Percentiles rank a stretch among this genome's conserved stretches.
Evolutionary conservation across 805 yeast species (phyloP).

Genomic region (Kluyveromyces aestuarii): DNA sequence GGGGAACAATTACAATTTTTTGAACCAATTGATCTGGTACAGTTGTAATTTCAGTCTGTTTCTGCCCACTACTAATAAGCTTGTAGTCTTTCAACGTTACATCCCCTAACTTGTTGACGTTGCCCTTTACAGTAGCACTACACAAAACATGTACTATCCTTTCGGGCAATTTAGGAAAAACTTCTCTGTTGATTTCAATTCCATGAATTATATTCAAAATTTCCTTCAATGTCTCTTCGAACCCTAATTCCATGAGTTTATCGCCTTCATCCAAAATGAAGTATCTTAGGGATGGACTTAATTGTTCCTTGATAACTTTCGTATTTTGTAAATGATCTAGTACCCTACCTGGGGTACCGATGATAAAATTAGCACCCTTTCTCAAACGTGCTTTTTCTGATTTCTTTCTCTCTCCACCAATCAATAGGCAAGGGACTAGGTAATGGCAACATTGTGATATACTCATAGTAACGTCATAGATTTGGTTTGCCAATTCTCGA

Average conservation of each 20-base stretch:
- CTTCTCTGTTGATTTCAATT: constrained; percentile 29
- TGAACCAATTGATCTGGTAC: constrained; percentile 92
- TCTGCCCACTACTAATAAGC: constrained; percentile 39
- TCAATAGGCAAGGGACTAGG: constrained; percentile 90
- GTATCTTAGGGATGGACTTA: constrained; percentile 64
- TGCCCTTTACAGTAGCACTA: constrained; percentile 86
- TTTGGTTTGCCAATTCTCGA: constrained; percentile 88
- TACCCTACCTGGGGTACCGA: constrained; percentile 95
- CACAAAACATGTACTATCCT: constrained; percentile 74
- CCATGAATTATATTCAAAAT: constrained; percentile 54
- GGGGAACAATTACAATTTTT: constrained; percentile 77
- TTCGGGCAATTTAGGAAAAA: constrained; percentile 53
- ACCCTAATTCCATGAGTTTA: constrained; percentile 88
- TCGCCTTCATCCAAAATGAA: constrained; percentile 97
- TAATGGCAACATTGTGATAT: constrained; percentile 70
- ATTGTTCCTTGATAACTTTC: constrained; percentile 46
- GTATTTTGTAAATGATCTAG: constrained; percentile 94
- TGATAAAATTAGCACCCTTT: constrained; percentile 92
- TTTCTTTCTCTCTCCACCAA: constrained; percentile 97
- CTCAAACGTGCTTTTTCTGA: constrained; percentile 92
- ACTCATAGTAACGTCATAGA: constrained; percentile 68
- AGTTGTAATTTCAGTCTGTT: constrained; percentile 23
- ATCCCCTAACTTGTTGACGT: constrained; percentile 73
- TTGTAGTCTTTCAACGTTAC: constrained; percentile 67
- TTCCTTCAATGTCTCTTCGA: constrained; percentile 82